These are phyloP conservation scores for Magnaporthales sp. DNA, from an alignment of 2,329 filamentous ascomycete genomes.

Conservation along the genomic window DNA sequence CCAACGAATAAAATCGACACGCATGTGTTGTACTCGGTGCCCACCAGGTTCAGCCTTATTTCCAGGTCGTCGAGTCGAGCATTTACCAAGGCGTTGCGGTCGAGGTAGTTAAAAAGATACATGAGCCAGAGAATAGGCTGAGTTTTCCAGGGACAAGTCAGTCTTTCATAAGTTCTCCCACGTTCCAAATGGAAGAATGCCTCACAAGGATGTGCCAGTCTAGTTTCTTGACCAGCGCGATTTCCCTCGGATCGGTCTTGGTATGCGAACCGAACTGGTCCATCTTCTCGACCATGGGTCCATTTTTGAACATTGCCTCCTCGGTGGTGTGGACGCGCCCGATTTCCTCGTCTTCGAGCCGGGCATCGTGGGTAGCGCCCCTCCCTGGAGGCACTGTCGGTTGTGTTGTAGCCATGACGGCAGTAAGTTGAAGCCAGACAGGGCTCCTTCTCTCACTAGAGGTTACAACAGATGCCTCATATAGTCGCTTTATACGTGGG, in stretches of 20 bases:
- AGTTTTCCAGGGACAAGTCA: background rate
- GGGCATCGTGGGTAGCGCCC: background rate
- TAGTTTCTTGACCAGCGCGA: conserved; percentile 1
- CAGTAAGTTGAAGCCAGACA: background rate
- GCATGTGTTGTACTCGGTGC: conserved; percentile 7
- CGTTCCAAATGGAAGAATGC: no score
- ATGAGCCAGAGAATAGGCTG: conserved; percentile 5
- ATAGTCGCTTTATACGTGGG: background rate
- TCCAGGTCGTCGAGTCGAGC: conserved; percentile 2
- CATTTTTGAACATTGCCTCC: background rate
- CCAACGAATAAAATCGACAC: conserved; percentile 7
- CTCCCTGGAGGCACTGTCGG: background rate
- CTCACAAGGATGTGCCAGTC: conserved; percentile 1
- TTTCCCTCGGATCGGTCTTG: conserved; percentile 3
- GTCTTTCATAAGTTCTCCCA: background rate
- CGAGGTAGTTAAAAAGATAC: conserved; percentile 5
- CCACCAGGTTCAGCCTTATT: conserved; percentile 5
- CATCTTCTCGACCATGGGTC: background rate
- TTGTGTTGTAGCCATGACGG: background rate
- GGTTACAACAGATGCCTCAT: background rate
- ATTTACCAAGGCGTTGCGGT: conserved; percentile 3
- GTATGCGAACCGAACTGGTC: conserved; percentile 2
- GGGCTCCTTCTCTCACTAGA: background rate
- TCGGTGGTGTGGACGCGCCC: background rate
- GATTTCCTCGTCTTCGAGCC: background rate